phyloP scores from a whole-genome alignment of 1,284 basidiomycete species.

The Dichomitus squalens region DNA sequence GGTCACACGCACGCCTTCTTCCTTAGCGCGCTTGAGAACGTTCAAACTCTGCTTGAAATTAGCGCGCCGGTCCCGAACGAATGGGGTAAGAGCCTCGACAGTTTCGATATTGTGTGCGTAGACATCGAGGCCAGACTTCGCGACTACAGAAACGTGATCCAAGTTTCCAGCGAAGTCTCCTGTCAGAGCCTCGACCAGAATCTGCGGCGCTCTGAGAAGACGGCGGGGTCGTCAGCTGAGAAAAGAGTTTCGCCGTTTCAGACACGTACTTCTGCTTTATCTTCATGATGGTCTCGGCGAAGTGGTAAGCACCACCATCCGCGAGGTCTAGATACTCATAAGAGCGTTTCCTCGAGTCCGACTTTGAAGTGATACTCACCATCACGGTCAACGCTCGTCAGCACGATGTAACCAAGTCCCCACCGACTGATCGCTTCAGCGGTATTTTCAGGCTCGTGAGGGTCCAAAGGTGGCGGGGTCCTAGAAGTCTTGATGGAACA shows the following conservation, averaged over 20 bases:
- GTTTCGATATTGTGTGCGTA: conserved; percentile 99
- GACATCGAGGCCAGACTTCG: conserved; percentile 92
- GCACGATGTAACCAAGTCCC: conserved; percentile 98
- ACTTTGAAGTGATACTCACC: conserved; percentile 48
- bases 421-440: conserved; percentile 98
- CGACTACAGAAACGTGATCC: conserved; percentile 80
- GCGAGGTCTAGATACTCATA: conserved; percentile 65
- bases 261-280: conserved; percentile 88
- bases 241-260: background rate
- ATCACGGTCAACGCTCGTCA: conserved; percentile 97
- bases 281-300: conserved; percentile 92
- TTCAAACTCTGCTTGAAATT: conserved; percentile 89
- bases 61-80: conserved; percentile 93
- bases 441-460: conserved; percentile 97
- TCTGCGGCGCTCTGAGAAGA: conserved; percentile 81
- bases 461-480: conserved; percentile 88
- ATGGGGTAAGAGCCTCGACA: conserved; percentile 90
- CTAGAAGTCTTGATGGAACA: conserved; percentile 97
- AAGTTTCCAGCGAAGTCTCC: conserved; percentile 90
- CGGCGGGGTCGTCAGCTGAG: background rate
- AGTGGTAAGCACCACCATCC: conserved; percentile 93
- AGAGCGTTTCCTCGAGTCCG: background rate
- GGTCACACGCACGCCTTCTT: conserved; percentile 84
- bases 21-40: conserved; percentile 85
- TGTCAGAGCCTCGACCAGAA: conserved; percentile 95